These are phyloP conservation scores for Globisporangium takayamanum DNA, from an alignment of 352 stramenopile species.

Conservation along the genomic window DNA sequence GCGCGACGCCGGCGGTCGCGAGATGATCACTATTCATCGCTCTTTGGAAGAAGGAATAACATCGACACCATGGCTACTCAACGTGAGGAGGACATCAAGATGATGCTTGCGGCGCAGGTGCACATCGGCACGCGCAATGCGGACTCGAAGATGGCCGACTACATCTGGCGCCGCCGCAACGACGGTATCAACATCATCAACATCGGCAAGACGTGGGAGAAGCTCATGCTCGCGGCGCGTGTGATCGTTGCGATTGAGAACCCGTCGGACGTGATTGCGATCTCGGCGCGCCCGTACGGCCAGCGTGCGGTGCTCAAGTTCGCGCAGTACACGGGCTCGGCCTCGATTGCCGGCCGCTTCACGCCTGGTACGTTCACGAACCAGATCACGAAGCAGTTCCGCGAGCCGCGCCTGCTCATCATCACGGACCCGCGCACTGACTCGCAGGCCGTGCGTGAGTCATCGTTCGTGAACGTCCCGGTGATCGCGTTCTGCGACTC, in stretches of 20 bases:
- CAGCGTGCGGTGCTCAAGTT: conserved; percentile 99
- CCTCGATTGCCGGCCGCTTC: conserved; percentile 98
- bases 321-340: conserved; percentile 97
- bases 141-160: conserved; percentile 98
- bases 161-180: conserved; percentile 99
- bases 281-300: conserved; percentile 98
- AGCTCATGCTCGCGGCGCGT: conserved; percentile 98
- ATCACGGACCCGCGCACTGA: conserved; percentile 99
- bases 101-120: conserved; percentile 99
- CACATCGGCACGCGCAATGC: conserved; percentile 99
- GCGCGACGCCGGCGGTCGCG: neutral
- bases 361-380: conserved; percentile 99
- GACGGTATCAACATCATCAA: conserved; percentile 99
- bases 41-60: conserved; percentile 42
- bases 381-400: conserved; percentile 99
- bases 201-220: conserved; percentile 99
- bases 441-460: conserved; percentile 96
- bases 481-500: conserved; percentile 99
- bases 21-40: conserved; percentile 41
- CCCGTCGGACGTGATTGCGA: conserved; percentile 98
- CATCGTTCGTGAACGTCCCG: conserved; percentile 99
- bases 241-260: conserved; percentile 99
- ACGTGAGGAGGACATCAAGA: conserved; percentile 99
- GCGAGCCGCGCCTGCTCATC: conserved; percentile 98
- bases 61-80: conserved; percentile 70